phyloP scores from a whole-genome alignment of 2,329 filamentous ascomycete genomes.

The Pseudogymnoascus sp. region DNA sequence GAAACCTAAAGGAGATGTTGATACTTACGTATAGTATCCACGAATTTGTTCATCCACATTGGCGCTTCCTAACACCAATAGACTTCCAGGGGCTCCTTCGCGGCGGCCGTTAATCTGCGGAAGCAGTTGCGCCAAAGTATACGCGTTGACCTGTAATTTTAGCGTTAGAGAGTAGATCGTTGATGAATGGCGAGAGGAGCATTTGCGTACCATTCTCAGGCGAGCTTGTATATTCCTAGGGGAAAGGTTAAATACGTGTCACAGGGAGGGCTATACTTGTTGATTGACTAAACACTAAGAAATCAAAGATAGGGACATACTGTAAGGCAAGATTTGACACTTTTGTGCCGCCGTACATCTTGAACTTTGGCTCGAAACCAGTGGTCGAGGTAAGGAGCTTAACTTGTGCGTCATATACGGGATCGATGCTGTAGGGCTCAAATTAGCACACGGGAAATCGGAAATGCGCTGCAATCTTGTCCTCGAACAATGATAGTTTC shows the following conservation, averaged over 20 bases:
- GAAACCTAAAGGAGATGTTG: not conserved
- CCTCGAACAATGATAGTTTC: not conserved
- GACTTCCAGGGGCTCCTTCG: constrained; percentile 34
- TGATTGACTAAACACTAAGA: not conserved
- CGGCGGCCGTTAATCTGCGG: constrained; percentile 46
- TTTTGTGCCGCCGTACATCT: constrained; percentile 46
- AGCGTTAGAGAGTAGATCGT: not conserved
- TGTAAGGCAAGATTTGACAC: constrained; percentile 48
- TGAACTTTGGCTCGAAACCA: constrained; percentile 52
- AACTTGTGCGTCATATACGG: constrained; percentile 51
- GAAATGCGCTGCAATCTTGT: not conserved
- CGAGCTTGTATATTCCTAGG: constrained; percentile 48
- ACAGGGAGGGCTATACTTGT: too few relatives aligned
- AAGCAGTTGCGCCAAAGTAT: constrained; percentile 55
- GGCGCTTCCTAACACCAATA: constrained; percentile 59
- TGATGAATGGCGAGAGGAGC: too few relatives aligned
- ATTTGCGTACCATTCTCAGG: constrained; percentile 49
- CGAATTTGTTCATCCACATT: constrained; percentile 54
- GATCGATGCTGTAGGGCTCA: constrained; percentile 47
- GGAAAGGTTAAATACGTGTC: not conserved
- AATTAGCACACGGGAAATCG: not conserved
- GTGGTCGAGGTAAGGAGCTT: constrained; percentile 50
- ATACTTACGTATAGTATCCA: constrained; percentile 33
- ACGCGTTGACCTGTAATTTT: constrained; percentile 34
- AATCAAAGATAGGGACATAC: constrained; percentile 23